Evolutionary conservation across 176 grass and related monocot species (phyloP).

Genomic region (Eleusine coracana): DNA sequence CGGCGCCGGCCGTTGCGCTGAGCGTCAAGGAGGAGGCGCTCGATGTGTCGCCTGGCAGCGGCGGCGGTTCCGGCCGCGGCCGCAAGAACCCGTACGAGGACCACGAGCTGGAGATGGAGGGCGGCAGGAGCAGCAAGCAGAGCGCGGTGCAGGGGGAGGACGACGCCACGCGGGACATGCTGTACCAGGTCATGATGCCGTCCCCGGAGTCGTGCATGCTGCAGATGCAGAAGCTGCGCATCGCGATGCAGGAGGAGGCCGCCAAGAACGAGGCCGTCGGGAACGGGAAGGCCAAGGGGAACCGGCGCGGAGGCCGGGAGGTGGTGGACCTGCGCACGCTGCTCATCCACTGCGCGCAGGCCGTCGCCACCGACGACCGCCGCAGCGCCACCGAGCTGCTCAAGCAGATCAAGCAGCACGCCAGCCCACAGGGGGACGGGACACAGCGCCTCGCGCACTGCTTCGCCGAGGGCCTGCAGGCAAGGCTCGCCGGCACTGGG

Average conservation of each 20-base stretch:
- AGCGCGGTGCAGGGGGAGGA: constrained; percentile 47
- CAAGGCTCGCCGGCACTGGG: constrained; percentile 64
- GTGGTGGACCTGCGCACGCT: constrained; percentile 85
- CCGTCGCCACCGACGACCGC: constrained; percentile 63
- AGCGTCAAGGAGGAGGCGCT: constrained; percentile 46
- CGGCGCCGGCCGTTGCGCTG: constrained; percentile 19
- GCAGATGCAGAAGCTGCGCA: constrained; percentile 53
- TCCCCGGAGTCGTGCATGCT: constrained; percentile 32
- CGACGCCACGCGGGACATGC: constrained; percentile 56
- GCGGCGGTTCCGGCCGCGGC: constrained; percentile 26
- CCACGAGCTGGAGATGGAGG: constrained; percentile 50
- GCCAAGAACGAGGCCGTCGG: constrained; percentile 27
- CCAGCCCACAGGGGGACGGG: constrained; percentile 50
- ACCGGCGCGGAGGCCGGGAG: constrained; percentile 44
- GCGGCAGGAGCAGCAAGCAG: constrained; percentile 73
- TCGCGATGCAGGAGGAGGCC: constrained; percentile 51
- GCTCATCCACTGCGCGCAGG: constrained; percentile 83
- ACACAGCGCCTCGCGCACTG: constrained; percentile 79
- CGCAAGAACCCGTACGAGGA: constrained; percentile 60
- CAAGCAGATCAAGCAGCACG: constrained; percentile 74
- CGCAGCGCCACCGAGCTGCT: constrained; percentile 71
- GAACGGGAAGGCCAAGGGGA: constrained; percentile 44
- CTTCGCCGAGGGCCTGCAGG: constrained; percentile 77
- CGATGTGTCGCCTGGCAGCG: background rate
- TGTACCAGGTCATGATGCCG: constrained; percentile 47